Percentiles rank a stretch among this genome's conserved stretches.
phyloP scores from a whole-genome alignment of 176 grass and related monocot species.

The Oryza meridionalis region DNA sequence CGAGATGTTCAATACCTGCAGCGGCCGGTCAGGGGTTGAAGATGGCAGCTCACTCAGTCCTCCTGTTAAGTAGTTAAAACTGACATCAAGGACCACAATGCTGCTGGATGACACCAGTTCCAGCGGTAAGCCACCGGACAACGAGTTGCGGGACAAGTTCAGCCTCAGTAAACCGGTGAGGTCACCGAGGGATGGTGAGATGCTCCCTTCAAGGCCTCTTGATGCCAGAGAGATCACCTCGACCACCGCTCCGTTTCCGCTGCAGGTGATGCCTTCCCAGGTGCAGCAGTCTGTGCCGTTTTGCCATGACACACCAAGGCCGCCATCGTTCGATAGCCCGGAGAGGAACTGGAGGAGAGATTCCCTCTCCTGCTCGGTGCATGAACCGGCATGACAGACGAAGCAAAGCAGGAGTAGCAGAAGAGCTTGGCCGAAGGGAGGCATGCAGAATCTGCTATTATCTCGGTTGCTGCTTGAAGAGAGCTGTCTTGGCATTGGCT shows the following conservation, averaged over 20 bases:
- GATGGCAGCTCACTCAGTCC: constrained; percentile 12
- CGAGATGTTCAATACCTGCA: constrained; percentile 55
- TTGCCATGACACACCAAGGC: constrained; percentile 23
- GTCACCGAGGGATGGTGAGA: constrained; percentile 40
- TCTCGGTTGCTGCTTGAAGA: no score
- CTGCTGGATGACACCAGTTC: background rate
- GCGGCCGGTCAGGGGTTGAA: background rate
- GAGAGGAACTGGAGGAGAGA: constrained; percentile 46
- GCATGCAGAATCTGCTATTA: no score
- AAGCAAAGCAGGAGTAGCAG: no score
- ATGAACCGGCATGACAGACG: background rate
- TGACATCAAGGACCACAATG: constrained; percentile 36
- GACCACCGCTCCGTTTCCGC: background rate
- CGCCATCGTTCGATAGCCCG: constrained; percentile 1
- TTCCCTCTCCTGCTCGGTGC: constrained; percentile 27
- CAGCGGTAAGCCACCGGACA: constrained; percentile 23
- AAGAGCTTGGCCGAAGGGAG: no score
- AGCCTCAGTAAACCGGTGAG: constrained; percentile 26
- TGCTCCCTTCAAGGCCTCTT: constrained; percentile 27
- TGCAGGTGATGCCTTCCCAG: constrained; percentile 56
- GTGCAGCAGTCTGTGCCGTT: constrained; percentile 32
- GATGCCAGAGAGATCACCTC: constrained; percentile 31
- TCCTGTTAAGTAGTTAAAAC: constrained; percentile 41
- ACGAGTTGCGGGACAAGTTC: constrained; percentile 33
- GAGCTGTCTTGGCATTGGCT: no score